Conservation (phyloP, 192 early-diverging fungal genomes). For the Coemansia sp. region DNA sequence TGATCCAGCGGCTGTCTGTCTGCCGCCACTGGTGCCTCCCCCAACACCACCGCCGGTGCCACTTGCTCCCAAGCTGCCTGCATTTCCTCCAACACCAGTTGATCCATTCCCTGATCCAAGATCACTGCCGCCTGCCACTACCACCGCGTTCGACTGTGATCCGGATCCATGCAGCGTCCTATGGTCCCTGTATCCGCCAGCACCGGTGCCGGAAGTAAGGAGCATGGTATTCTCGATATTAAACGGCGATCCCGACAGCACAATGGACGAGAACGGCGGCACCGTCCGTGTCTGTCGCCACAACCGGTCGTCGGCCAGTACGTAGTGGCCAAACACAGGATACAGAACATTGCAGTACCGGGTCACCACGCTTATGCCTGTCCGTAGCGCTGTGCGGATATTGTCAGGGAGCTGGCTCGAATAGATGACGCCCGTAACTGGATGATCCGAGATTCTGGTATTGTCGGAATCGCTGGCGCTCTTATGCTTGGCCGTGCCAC, state of each 20-base stretch:
- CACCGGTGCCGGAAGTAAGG: background rate
- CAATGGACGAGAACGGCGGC: conserved; percentile 42
- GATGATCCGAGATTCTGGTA: too few species aligned
- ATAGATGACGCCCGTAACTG: conserved; percentile 10
- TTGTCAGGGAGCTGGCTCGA: conserved; percentile 29
- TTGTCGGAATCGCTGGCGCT: too few species aligned
- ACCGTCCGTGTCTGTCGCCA: conserved; percentile 44
- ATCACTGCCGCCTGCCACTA: background rate
- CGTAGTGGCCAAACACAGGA: conserved; percentile 43
- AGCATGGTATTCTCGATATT: conserved; percentile 40
- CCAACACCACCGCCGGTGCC: background rate
- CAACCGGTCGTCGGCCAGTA: conserved; percentile 46
- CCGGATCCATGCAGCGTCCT: conserved; percentile 1
- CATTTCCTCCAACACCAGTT: background rate
- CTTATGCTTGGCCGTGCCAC: background rate
- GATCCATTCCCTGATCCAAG: background rate
- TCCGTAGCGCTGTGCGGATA: conserved; percentile 35
- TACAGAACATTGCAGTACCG: conserved; percentile 47
- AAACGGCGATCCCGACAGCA: conserved; percentile 39
- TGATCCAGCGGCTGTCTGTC: background rate
- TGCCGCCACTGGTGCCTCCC: background rate
- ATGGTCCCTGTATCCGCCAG: conserved; percentile 12
- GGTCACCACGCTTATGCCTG: conserved; percentile 34
- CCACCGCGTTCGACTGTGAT: conserved; percentile 1
- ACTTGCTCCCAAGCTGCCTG: background rate